phyloP scores from a whole-genome alignment of 352 stramenopile genomes.

The Phytopythium aichiense region DNA sequence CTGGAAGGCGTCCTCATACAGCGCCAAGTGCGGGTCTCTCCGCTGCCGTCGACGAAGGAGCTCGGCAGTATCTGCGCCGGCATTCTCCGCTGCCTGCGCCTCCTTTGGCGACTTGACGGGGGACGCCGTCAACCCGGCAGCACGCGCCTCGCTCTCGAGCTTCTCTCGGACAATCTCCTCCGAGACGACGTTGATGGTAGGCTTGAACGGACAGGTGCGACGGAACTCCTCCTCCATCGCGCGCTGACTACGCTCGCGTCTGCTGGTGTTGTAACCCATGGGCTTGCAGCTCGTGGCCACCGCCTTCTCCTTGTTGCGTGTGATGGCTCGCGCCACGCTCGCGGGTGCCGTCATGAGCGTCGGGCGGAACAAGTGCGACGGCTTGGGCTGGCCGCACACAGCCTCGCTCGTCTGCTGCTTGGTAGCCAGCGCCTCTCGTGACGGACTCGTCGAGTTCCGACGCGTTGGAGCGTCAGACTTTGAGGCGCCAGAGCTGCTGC shows the following conservation, averaged over 20 bases:
- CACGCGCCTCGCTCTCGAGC: slow-evolving; percentile 35
- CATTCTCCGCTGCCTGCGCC: slow-evolving; percentile 12
- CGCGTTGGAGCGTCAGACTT: not conserved
- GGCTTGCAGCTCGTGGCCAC: slow-evolving; percentile 22
- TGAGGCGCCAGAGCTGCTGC: not conserved
- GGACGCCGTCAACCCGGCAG: slow-evolving; percentile 2
- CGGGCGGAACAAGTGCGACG: slow-evolving; percentile 59
- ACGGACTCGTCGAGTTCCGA: not conserved
- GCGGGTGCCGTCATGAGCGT: slow-evolving; percentile 43
- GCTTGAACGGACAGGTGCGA: slow-evolving; percentile 61
- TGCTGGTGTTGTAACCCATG: not conserved
- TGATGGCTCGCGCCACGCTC: slow-evolving; percentile 21
- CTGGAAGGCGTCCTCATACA: slow-evolving; percentile 74
- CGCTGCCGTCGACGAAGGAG: slow-evolving; percentile 13
- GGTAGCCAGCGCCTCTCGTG: not conserved
- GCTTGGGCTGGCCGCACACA: slow-evolving; percentile 54
- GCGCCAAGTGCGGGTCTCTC: slow-evolving; percentile 49
- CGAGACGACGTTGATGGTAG: slow-evolving; percentile 68
- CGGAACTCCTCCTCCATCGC: slow-evolving; percentile 64
- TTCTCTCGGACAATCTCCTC: slow-evolving; percentile 75
- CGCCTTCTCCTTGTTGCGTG: slow-evolving; percentile 38
- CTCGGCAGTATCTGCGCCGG: slow-evolving; percentile 14
- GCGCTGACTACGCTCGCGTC: slow-evolving; percentile 48
- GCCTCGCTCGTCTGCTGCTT: slow-evolving; percentile 16
- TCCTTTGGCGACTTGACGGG: not conserved